Base-by-base conservation (phyloP, 108 stramenopile genomes). In the Skeletonema grethae region DNA sequence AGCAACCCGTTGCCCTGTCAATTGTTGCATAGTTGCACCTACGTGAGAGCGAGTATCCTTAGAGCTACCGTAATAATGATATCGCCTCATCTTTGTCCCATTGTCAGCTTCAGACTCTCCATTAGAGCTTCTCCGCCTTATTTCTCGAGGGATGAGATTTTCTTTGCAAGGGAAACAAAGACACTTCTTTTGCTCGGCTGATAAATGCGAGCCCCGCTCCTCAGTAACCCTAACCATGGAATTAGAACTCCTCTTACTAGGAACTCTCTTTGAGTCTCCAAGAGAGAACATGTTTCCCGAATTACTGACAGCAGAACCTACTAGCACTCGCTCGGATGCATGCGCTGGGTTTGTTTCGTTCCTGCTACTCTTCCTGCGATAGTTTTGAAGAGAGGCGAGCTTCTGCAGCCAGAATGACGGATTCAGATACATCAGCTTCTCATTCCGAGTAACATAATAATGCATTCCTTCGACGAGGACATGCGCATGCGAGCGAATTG, bases 1-100 rank as follows among this genome's bases (percentile, higher is more conserved):
- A 12, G 88, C 93, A 1, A 94, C 93, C 0, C 90, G 80, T 65
- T 89, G 86, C 30, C 89, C 90, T 0, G 90, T 90, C 13, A 90
- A 55, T 59, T 87, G 84, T 39, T 88, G 82, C 93, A 92, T 94
- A 50, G 87, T 90, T 61, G 80, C 85, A 65, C 75, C 75, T 4
- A 79, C 70, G 34, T 79, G 77, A 61, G 77, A 79, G 28, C 46
- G 57, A 15, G 77, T 57, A 18, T 72, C 70, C 55, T 48, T 72
- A 13, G 43, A 65, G 46, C 32, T 22, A n/a, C 29, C 39, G 18
- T 53, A 56, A 41, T 18, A 20, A 24, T 53, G 7, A 53, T 53
- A 1, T 5, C 15, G 41, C 41, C 18, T 32, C 13, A 13, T 35
- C 30, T 28, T 22, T 7, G 50, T 25, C 32, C 28, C n/a, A 25